Percentiles rank a stretch among this genome's conserved stretches.
Evolutionary conservation across 768 basidiomycete species (phyloP).

Genomic region (Trametes punicea): DNA sequence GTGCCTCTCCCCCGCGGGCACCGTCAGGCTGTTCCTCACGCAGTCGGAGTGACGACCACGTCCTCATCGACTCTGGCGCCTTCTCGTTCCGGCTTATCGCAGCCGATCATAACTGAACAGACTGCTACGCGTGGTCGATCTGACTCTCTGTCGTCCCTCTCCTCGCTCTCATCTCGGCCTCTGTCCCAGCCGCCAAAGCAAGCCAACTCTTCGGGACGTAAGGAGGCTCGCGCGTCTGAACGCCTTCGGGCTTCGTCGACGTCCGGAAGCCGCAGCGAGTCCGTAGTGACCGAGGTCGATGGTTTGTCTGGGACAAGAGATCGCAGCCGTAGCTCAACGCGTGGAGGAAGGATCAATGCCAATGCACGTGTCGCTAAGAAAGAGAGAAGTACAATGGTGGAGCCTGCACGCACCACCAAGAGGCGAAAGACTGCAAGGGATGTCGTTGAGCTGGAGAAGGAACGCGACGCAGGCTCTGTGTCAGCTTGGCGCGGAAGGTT

Average conservation of each 20-base stretch:
- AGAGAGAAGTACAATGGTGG: not conserved
- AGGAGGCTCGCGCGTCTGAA: not conserved
- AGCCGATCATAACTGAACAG: not conserved
- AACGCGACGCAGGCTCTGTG: not conserved
- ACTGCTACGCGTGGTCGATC: not conserved
- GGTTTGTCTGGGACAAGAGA: not conserved
- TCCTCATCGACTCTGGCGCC: not conserved
- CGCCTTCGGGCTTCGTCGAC: not conserved
- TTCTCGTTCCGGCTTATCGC: not conserved
- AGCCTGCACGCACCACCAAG: conserved; percentile 2
- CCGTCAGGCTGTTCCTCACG: not conserved
- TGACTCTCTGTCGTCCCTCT: conserved; percentile 4
- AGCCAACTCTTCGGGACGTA: too few species aligned
- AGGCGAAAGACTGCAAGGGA: conserved; percentile 15
- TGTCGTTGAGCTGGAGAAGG: not conserved
- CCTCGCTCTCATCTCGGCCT: not conserved
- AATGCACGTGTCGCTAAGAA: conserved; percentile 5
- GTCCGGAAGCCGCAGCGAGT: too few species aligned
- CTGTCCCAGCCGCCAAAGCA: not conserved
- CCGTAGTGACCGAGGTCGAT: too few species aligned
- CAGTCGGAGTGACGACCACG: not conserved
- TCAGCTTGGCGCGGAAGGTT: not conserved
- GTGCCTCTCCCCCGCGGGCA: not conserved
- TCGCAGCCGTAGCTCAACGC: not conserved
- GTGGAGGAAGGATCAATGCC: not conserved